A percentile compares a stretch with the other conserved stretches of the same genome.
These are phyloP conservation scores for Glarea lozoyensis DNA, from an alignment of 495 filamentous ascomycete genomes.

Conservation along the genomic window DNA sequence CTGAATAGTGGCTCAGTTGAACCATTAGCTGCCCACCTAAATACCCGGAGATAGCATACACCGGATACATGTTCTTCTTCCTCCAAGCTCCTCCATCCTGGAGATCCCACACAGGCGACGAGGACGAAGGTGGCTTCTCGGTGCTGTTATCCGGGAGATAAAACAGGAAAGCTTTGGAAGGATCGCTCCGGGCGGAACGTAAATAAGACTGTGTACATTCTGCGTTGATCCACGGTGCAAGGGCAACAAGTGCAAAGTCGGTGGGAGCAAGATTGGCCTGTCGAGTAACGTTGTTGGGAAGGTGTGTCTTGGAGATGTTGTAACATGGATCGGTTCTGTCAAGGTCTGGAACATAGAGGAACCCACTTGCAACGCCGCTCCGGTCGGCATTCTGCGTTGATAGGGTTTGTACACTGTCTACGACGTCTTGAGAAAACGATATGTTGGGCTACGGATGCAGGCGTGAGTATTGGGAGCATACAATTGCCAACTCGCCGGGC, in stretches of 20 bases:
- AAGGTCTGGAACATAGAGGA: constrained; percentile 77
- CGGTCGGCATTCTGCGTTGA: constrained; percentile 48
- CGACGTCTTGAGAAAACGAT: constrained; percentile 52
- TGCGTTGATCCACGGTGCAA: constrained; percentile 80
- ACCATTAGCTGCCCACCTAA: constrained; percentile 60
- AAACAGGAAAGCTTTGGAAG: constrained; percentile 62
- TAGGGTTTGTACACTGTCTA: constrained; percentile 59
- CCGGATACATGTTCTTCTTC: constrained; percentile 52
- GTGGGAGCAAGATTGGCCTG: constrained; percentile 58
- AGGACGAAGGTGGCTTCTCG: constrained; percentile 48
- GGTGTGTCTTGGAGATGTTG: constrained; percentile 40
- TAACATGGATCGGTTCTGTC: constrained; percentile 45
- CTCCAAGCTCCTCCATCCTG: constrained; percentile 58
- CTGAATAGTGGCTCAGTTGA: constrained; percentile 66
- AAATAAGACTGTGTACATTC: constrained; percentile 65
- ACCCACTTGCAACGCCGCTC: constrained; percentile 53
- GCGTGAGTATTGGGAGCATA: too few species aligned
- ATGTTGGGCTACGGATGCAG: constrained; percentile 61
- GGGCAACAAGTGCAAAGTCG: constrained; percentile 50
- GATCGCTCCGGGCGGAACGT: constrained; percentile 44
- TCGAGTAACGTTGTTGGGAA: constrained; percentile 70
- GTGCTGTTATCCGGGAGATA: constrained; percentile 55
- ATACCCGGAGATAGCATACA: constrained; percentile 72
- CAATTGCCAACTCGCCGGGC: background rate
- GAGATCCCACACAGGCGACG: constrained; percentile 55